phyloP scores from a whole-genome alignment of 257 asterid genomes.

The Solanum chmielewskii region DNA sequence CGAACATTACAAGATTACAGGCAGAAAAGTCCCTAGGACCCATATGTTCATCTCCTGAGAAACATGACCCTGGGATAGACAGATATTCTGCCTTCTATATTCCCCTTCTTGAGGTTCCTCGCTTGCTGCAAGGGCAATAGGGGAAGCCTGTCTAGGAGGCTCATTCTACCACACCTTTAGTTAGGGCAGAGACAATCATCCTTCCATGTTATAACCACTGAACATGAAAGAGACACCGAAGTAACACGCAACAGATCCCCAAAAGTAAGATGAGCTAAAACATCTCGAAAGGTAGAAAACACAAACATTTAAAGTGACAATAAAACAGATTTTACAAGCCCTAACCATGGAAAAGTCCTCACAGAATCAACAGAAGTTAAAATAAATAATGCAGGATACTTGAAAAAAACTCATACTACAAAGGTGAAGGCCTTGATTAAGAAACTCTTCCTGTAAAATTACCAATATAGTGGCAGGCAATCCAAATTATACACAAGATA shows the following conservation, averaged over 20 bases:
- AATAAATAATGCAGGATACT: neutral
- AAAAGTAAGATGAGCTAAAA: neutral
- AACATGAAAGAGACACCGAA: neutral
- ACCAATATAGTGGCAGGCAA: neutral
- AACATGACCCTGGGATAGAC: neutral
- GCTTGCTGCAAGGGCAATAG: neutral
- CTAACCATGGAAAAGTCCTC: neutral
- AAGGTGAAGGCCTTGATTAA: neutral
- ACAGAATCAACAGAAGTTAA: neutral
- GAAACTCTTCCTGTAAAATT: neutral
- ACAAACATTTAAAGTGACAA: neutral
- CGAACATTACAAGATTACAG: neutral
- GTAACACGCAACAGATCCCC: neutral
- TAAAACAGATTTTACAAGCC: neutral
- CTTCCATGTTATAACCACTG: too few species aligned
- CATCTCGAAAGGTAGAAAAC: neutral
- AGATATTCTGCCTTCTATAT: neutral
- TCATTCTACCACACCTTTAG: neutral
- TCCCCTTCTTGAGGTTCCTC: neutral
- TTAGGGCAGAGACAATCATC: neutral
- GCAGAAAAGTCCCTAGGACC: neutral
- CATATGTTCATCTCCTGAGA: neutral
- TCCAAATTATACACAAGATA: neutral
- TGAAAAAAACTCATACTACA: neutral
- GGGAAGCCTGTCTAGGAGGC: neutral